Conservation (phyloP, 371 early-diverging fungal genomes). For the Circinella umbellata region DNA sequence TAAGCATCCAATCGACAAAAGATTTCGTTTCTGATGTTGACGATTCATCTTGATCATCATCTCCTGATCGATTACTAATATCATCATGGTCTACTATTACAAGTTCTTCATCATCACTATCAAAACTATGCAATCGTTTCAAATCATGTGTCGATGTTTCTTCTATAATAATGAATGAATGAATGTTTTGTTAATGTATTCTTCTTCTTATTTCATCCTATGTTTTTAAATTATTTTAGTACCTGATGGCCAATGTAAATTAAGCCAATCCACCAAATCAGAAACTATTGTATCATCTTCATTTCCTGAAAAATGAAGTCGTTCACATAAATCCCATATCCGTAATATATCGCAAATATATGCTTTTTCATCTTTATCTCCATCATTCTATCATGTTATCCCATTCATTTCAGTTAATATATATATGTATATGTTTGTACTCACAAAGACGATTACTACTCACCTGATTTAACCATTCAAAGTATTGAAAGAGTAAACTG, state of each 20-base stretch:
- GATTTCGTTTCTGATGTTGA: not conserved
- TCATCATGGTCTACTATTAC: conserved; percentile 13
- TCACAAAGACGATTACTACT: not conserved
- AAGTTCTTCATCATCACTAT: conserved; percentile 11
- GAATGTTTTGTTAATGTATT: not conserved
- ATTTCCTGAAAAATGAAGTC: conserved; percentile 15
- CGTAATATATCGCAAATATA: conserved; percentile 3
- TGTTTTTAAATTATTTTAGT: no score
- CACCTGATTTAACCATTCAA: conserved; percentile 4
- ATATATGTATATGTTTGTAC: not conserved
- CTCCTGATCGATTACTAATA: conserved; percentile 5
- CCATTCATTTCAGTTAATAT: no score
- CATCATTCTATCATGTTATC: not conserved
- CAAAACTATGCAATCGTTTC: not conserved
- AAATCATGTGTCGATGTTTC: not conserved
- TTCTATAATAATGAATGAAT: not conserved
- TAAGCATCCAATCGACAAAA: conserved; percentile 3
- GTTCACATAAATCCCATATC: conserved; percentile 19
- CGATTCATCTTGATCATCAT: conserved; percentile 1
- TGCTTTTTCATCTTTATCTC: conserved; percentile 2
- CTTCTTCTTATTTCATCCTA: not conserved
- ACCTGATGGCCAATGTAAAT: conserved; percentile 20
- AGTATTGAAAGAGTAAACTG: not conserved
- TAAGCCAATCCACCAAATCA: conserved; percentile 20
- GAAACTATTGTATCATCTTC: not conserved